Evolutionary conservation across 306 rosid genomes (phyloP), one percentile per base, ranked within the genome.

Genomic region (Mucuna pruriens): DNA sequence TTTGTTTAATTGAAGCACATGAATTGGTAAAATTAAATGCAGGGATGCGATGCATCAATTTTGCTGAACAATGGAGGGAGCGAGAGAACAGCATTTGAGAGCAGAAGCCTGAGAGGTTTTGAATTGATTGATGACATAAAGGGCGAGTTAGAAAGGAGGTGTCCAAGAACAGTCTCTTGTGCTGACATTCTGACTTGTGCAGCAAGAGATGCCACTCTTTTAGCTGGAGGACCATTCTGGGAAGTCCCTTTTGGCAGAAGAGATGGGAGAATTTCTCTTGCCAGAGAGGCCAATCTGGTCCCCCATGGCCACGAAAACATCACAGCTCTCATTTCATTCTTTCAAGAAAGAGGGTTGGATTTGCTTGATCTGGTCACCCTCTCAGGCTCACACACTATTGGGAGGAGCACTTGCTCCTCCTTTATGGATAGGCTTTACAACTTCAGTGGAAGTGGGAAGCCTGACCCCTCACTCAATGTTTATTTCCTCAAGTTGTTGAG

Each of bases 191-290:
- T 95, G 66, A 88, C 98, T 0, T 90, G 95, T 0, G 97, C 92
- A 6, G 90, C 97, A 10, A 91, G 97, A 84, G 98, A 95, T 57
- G 98, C 97, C 58, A 91, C 97, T 6, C 79, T 95, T 40, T 9
- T 88, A 1, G 95, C 93, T 0, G 97, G 97, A 40, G 99, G 97
- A 1, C 99, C 99, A 0, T 95, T 95, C 71, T 95, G 99, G 99
- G 92, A 92, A 80, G 97, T 95, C 44, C 97, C 93, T 23, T 87
- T 90, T 3, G 97, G 97, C 17, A 85, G 99, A 0, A 87, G 65
- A 83, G 99, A 95, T 8, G 99, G 99, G 0, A 85, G 57, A 29
- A 38, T 90, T 34, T 91, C 97, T 16, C 1, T 88, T 19, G 82
- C 91, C 39, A 85, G 75, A 62, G 99, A 95, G 76, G 99, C 97